Conservation (phyloP, 2,329 filamentous ascomycete species). For the Hypoxylon sp. region DNA sequence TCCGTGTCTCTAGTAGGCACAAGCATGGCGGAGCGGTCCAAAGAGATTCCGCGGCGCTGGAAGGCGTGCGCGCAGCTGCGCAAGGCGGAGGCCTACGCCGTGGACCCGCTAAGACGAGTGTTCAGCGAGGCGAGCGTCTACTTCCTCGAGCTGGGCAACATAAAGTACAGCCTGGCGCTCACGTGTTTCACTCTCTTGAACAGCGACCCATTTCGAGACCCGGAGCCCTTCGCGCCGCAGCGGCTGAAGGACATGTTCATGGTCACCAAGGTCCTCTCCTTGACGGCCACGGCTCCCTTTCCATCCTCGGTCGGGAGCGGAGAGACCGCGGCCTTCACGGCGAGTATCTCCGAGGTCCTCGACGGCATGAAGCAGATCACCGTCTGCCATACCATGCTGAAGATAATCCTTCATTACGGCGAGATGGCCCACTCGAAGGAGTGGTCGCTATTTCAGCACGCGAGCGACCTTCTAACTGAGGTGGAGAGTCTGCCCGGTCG, state of each 20-base stretch:
- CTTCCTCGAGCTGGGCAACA: constrained; percentile 57
- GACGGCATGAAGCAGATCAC: constrained; percentile 63
- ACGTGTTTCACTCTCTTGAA: constrained; percentile 61
- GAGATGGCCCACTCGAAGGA: constrained; percentile 57
- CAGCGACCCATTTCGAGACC: constrained; percentile 63
- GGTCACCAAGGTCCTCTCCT: constrained; percentile 64
- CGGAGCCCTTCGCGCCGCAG: constrained; percentile 62
- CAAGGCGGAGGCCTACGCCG: constrained; percentile 57
- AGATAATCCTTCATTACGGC: constrained; percentile 59
- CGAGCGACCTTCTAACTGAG: constrained; percentile 61
- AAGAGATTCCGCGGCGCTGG: constrained; percentile 54
- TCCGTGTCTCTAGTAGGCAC: constrained; percentile 29
- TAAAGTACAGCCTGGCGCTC: constrained; percentile 59
- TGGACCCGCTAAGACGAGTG: constrained; percentile 61
- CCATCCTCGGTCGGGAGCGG: constrained; percentile 39
- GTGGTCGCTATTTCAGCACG: constrained; percentile 60
- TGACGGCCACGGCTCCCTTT: constrained; percentile 61
- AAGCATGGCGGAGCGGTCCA: constrained; percentile 26
- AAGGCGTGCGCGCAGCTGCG: constrained; percentile 54
- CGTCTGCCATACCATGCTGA: constrained; percentile 64
- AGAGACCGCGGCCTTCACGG: constrained; percentile 11
- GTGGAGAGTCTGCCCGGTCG: constrained; percentile 61
- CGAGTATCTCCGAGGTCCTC: constrained; percentile 49
- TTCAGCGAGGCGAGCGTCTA: constrained; percentile 60
- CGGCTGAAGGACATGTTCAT: constrained; percentile 64